A percentile compares a stretch with the other conserved stretches of the same genome.
Conservation (phyloP, 2,329 filamentous ascomycete genomes). For the Gnomoniopsis sp. region DNA sequence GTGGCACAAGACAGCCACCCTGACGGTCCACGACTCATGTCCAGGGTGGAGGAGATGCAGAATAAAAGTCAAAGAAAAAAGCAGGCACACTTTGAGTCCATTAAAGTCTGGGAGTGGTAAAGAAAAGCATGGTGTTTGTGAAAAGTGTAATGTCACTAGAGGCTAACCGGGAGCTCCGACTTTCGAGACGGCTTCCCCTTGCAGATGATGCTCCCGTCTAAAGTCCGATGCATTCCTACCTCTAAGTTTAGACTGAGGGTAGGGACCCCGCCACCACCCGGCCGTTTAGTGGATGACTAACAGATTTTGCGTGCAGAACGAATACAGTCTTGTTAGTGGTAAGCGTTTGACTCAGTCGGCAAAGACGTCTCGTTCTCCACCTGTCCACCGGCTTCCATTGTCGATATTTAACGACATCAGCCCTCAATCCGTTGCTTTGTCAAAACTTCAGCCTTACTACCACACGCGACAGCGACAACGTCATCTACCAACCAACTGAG, state of each 20-base stretch:
- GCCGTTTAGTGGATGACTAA: neutral
- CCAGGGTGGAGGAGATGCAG: neutral
- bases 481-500: conserved; percentile 4
- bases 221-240: neutral
- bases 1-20: conserved; percentile 14
- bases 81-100: neutral
- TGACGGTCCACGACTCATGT: conserved; percentile 8
- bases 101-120: neutral
- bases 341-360: neutral
- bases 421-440: neutral
- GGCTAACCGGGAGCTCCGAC: neutral
- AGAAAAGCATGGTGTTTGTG: neutral
- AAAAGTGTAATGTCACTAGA: neutral
- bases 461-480: conserved; percentile 12
- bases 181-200: neutral
- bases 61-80: neutral
- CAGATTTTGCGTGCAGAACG: neutral
- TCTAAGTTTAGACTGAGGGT: neutral
- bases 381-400: conserved; percentile 29
- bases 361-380: conserved; percentile 20
- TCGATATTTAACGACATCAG: conserved; percentile 15
- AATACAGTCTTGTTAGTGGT: neutral
- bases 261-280: neutral
- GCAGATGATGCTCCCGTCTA: neutral
- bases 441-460: neutral